These are phyloP conservation scores for Psilocybe mexicana DNA, from an alignment of 1,284 basidiomycete species.

Conservation along the genomic window DNA sequence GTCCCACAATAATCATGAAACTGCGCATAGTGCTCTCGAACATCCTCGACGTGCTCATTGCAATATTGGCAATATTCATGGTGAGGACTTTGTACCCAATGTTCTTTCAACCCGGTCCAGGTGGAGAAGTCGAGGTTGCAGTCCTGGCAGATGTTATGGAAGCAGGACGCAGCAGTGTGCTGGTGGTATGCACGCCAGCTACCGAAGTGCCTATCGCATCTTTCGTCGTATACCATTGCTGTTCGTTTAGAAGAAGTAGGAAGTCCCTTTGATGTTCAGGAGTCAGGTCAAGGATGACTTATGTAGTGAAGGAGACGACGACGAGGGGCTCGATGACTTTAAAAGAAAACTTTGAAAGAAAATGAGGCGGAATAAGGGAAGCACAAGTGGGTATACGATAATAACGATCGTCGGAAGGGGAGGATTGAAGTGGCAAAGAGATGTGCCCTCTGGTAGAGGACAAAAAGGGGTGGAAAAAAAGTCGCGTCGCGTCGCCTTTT, in stretches of 20 bases:
- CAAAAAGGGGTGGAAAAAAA: too few relatives aligned
- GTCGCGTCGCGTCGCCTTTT: too few relatives aligned
- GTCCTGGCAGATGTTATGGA: slow-evolving; percentile 30
- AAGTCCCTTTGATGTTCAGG: too few relatives aligned
- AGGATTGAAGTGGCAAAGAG: too few relatives aligned
- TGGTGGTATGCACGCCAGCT: not conserved
- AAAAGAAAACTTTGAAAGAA: too few relatives aligned
- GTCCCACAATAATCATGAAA: slow-evolving; percentile 41
- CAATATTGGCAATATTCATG: slow-evolving; percentile 50
- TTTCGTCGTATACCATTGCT: not conserved
- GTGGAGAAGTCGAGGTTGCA: slow-evolving; percentile 39
- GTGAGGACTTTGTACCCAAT: slow-evolving; percentile 38
- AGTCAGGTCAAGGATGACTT: too few relatives aligned
- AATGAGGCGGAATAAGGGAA: too few relatives aligned
- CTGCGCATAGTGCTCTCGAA: slow-evolving; percentile 32
- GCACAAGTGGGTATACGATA: too few relatives aligned
- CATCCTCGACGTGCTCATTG: slow-evolving; percentile 33
- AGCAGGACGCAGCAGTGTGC: slow-evolving; percentile 23
- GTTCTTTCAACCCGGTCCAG: slow-evolving; percentile 33
- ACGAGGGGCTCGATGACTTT: too few relatives aligned
- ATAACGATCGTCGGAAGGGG: too few relatives aligned
- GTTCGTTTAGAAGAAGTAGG: not conserved
- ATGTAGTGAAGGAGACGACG: too few relatives aligned
- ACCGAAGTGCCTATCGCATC: not conserved
- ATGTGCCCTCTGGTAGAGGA: too few relatives aligned